Conservation (phyloP, 2,329 filamentous ascomycete genomes). For the Neonectria coccinea region DNA sequence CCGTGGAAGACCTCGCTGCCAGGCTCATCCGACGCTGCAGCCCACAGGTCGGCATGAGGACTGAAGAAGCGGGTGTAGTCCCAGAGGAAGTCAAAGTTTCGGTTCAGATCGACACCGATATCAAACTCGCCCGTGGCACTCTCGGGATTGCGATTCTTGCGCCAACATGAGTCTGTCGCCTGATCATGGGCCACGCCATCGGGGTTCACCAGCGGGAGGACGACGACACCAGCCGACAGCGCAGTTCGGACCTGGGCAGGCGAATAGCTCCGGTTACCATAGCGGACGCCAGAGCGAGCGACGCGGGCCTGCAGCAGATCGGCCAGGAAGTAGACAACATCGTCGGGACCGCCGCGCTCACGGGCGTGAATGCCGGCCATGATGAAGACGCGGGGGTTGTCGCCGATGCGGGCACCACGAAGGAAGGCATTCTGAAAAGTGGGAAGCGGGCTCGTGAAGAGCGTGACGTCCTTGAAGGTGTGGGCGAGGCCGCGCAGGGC, state of each 20-base stretch:
- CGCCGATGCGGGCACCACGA: slow-evolving; percentile 58
- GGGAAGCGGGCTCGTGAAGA: slow-evolving; percentile 57
- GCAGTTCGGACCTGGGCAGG: slow-evolving; percentile 63
- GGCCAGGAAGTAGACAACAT: slow-evolving; percentile 67
- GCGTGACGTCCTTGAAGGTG: slow-evolving; percentile 51
- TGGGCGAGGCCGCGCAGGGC: slow-evolving; percentile 57
- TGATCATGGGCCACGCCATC: slow-evolving; percentile 67
- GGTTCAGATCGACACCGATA: slow-evolving; percentile 65
- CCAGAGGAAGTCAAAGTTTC: slow-evolving; percentile 70
- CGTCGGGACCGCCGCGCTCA: slow-evolving; percentile 68
- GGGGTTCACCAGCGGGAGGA: slow-evolving; percentile 65
- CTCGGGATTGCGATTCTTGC: slow-evolving; percentile 65
- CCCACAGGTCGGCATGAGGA: slow-evolving; percentile 50
- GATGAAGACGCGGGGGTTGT: slow-evolving; percentile 62
- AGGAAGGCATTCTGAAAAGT: slow-evolving; percentile 57
- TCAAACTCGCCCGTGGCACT: slow-evolving; percentile 49
- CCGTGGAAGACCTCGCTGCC: slow-evolving; percentile 63
- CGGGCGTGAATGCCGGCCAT: slow-evolving; percentile 67
- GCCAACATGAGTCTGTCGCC: slow-evolving; percentile 62
- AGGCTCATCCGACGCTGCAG: slow-evolving; percentile 54
- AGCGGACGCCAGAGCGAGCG: slow-evolving; percentile 61
- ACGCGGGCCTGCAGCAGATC: slow-evolving; percentile 67
- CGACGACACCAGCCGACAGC: slow-evolving; percentile 64
- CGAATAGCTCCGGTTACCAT: slow-evolving; percentile 64
- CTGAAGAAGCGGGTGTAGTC: slow-evolving; percentile 61